Evolutionary conservation across 345 rosid species (phyloP).

Genomic region (Citrus australasica): DNA sequence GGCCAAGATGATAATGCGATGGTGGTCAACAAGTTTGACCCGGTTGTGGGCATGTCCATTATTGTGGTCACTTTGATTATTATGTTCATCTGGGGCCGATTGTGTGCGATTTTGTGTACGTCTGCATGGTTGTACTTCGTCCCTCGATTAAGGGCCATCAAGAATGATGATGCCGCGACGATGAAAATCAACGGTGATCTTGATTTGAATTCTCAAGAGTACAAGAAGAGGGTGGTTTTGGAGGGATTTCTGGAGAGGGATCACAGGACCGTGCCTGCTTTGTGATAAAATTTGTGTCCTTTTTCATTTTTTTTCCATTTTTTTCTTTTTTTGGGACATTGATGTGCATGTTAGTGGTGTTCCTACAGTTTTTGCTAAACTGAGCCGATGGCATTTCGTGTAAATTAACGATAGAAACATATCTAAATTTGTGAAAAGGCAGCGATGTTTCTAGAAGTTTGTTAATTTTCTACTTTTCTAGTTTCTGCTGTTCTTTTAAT

Average conservation of each 20-base stretch:
- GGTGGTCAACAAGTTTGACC: slow-evolving; percentile 24
- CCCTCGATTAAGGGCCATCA: slow-evolving; percentile 32
- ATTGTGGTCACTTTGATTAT: slow-evolving; percentile 48
- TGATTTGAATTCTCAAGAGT: slow-evolving; percentile 44
- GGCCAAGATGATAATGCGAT: not conserved
- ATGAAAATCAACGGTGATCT: slow-evolving; percentile 1
- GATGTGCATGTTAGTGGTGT: not conserved
- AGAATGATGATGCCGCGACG: not conserved
- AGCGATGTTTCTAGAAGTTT: not conserved
- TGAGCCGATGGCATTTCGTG: slow-evolving; percentile 12
- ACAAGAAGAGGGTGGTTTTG: slow-evolving; percentile 60
- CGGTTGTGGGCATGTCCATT: slow-evolving; percentile 52
- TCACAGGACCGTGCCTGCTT: slow-evolving; percentile 21
- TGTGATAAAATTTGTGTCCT: not conserved
- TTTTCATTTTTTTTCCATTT: not conserved
- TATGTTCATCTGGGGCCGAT: slow-evolving; percentile 54
- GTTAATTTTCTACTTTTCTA: not conserved
- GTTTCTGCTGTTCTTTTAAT: not conserved
- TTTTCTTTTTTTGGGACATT: not conserved
- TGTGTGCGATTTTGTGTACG: slow-evolving; percentile 65
- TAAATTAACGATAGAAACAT: not conserved
- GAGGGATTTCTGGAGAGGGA: slow-evolving; percentile 71
- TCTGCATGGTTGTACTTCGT: slow-evolving; percentile 54
- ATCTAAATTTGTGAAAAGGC: not conserved
- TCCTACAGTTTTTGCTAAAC: not conserved